Base-by-base conservation (phyloP, 2,329 filamentous ascomycete species). In the Torrubiella hemipterigena region DNA sequence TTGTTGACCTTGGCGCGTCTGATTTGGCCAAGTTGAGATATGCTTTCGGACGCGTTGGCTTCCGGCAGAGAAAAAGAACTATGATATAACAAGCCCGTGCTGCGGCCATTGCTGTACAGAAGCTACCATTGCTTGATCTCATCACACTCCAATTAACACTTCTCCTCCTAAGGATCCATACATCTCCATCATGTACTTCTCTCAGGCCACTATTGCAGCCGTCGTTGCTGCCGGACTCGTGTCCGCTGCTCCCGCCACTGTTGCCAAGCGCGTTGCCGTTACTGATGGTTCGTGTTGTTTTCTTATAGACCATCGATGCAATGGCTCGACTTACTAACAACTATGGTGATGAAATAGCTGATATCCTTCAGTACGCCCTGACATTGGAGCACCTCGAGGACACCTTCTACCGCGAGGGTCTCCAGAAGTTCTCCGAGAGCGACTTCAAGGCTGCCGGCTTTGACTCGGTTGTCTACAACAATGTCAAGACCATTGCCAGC, bases 311-410 rank as follows among this genome's bases (percentile, higher is more conserved):
- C 22, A 6, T 12, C 18, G 7, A n/a, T 22, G 16, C 27, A 7
- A 3, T n/a, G 13, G 27, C 3, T 5, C 27, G 7, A 8, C 14
- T 16, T 38, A 42, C 33, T 33, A 36, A 40, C 42, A 43, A 1
- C 3, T 22, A 21, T 15, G 17, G 6, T n/a, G n/a, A n/a, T n/a
- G n/a, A n/a, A n/a, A n/a, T 8, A 37, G 35, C 28, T 24, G 35
- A 33, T 17, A 37, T 37, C 24, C 31, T 37, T n/a, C 31, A 37
- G 31, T 37, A 37, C 48, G 79, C 79, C 39, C 61, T 83, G 34
- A 83, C 79, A 6, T 65, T 83, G 27, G 81, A 86, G 56, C 76
- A 80, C 56, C 76, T 85, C 45, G 81, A 85, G 58, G 65, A 74
- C 16, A 63, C 67, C 33, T 85, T 83, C 56, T 85, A 86, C 64